Conservation (phyloP, 2,329 filamentous ascomycete species). For the Penicillium sp. region DNA sequence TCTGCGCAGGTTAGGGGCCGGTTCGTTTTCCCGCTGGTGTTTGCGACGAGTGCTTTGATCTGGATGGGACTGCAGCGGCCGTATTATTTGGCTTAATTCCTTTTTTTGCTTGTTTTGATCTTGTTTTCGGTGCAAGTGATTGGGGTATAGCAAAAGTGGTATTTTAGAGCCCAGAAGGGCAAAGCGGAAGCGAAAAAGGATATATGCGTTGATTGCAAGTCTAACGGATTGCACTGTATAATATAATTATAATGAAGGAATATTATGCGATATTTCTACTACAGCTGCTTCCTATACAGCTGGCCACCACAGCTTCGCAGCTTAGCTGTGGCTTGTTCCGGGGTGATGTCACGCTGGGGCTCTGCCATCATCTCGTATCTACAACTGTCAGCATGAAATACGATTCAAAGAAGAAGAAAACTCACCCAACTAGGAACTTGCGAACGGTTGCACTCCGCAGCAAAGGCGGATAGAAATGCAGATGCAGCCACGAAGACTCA, state of each 20-base stretch:
- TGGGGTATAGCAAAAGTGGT: neutral
- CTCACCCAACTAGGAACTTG: slow-evolving; percentile 84
- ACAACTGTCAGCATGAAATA: neutral
- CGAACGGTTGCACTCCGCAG: slow-evolving; percentile 87
- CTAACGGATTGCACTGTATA: neutral
- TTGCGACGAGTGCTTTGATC: slow-evolving; percentile 51
- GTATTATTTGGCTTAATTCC: slow-evolving; percentile 22
- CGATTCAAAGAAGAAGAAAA: slow-evolving; percentile 13
- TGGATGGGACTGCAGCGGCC: slow-evolving; percentile 62
- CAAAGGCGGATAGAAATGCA: slow-evolving; percentile 96
- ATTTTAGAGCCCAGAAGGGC: neutral
- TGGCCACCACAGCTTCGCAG: slow-evolving; percentile 73
- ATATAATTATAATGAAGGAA: neutral
- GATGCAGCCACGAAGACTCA: slow-evolving; percentile 84
- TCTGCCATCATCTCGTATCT: slow-evolving; percentile 91
- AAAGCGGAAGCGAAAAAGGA: neutral
- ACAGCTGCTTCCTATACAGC: slow-evolving; percentile 70
- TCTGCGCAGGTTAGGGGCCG: slow-evolving; percentile 64
- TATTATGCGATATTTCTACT: neutral
- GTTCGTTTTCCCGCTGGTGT: slow-evolving; percentile 56
- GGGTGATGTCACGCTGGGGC: slow-evolving; percentile 96
- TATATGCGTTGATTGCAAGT: neutral
- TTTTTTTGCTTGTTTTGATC: neutral
- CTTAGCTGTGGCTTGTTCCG: slow-evolving; percentile 82
- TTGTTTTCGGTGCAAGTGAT: neutral